Base-by-base conservation (phyloP, 2,329 filamentous ascomycete genomes). In the Fusarium compactum region DNA sequence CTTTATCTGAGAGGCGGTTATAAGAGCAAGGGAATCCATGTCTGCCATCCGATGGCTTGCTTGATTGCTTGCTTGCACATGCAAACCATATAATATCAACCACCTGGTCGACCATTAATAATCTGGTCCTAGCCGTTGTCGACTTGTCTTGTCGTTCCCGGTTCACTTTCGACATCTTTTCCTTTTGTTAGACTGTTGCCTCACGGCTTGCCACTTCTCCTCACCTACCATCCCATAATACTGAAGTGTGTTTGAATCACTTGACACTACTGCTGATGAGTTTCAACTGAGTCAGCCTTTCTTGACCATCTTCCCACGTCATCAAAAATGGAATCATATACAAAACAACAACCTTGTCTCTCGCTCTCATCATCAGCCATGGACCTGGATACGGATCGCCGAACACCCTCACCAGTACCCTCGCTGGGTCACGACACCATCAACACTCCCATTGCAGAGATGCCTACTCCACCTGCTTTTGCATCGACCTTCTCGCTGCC, bases 1-100 rank as follows among this genome's bases (percentile, higher is more conserved):
- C 40, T 50, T 38, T 20, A 41, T 24, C 41, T 22, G 30, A 15
- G 43, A 18, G 27, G 41, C 20, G 44, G 59, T 46, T 70, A 70
- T 70, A 70, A 70, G 67, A 69, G 46, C 63, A 64, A 68, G 68
- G 54, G 52, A 38, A 43, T 38, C 67, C 68, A 58, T 67, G 64
- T 45, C 64, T 27, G 47, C 52, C 45, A 47, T 47, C 27, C 30
- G 46, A 69, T 46, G 55, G 46, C 46, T 58, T 67, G 61, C 43
- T 29, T 29, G 54, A 61, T 46, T 48, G 46, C 43, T 62, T 70
- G 61, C 46, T 43, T 43, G 54, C 47, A 46, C 46, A 15, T 58
- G 54, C 34, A 69, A 58, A 54, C 30, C 67, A 43, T 64, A 47
- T 67, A 51, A 54, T 11, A 43, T 63, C 30, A n/a, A 38, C 34